Evolutionary conservation across 352 stramenopile genomes (phyloP).

Genomic region (Phytophthora nicotianae): DNA sequence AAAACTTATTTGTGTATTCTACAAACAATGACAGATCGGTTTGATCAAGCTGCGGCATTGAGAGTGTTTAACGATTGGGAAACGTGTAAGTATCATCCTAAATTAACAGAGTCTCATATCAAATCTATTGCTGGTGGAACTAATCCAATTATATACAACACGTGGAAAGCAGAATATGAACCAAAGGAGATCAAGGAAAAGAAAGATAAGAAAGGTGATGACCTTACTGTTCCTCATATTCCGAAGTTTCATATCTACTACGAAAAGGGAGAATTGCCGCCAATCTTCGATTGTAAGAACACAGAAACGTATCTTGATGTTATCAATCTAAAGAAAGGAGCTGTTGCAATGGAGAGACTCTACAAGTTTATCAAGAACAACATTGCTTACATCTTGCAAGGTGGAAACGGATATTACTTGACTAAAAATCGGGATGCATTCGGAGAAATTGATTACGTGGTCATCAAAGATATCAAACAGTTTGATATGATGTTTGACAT

Average conservation of each 20-base stretch:
- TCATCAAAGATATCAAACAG: neutral
- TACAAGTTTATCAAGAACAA: constrained; percentile 5
- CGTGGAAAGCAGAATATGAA: no score
- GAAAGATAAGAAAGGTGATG: no score
- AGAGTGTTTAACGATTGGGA: constrained; percentile 1
- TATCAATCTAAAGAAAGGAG: constrained; percentile 1
- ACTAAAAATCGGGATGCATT: constrained; percentile 7
- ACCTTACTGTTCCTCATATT: no score
- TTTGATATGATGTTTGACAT: constrained; percentile 3
- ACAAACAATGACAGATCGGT: no score
- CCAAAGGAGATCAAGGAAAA: no score
- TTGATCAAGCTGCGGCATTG: no score
- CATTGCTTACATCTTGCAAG: constrained; percentile 8
- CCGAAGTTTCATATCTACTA: no score
- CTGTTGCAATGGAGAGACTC: constrained; percentile 3
- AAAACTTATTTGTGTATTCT: no score
- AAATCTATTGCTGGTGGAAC: constrained; percentile 5
- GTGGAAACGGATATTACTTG: constrained; percentile 4
- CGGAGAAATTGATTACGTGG: constrained; percentile 8
- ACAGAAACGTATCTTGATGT: neutral
- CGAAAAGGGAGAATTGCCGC: constrained; percentile 5
- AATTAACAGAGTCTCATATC: neutral
- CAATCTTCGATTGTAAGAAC: constrained; percentile 6
- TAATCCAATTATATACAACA: neutral
- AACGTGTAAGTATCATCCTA: neutral